Conservation (phyloP, 805 yeast genomes). For the Blastobotrys peoriensis region DNA sequence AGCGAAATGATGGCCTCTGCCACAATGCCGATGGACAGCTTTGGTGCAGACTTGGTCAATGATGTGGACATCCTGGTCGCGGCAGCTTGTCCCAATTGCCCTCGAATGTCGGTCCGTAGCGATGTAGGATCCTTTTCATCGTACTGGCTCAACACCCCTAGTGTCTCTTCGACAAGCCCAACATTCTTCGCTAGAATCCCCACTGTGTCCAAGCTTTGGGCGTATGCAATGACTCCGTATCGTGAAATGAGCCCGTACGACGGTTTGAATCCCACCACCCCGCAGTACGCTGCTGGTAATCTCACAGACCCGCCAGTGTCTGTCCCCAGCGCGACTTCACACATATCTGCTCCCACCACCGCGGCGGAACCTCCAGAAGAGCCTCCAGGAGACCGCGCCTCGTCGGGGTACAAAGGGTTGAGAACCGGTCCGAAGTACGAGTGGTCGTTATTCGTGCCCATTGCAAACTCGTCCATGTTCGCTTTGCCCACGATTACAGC, state of each 20-base stretch:
- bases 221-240: slow-evolving; percentile 88
- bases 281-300: slow-evolving; percentile 84
- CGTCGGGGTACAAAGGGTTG: slow-evolving; percentile 39
- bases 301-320: slow-evolving; percentile 98
- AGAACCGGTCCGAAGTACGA: slow-evolving; percentile 29
- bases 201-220: slow-evolving; percentile 91
- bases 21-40: slow-evolving; percentile 64
- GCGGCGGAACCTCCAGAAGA: slow-evolving; percentile 97
- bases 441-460: slow-evolving; percentile 57
- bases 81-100: background rate
- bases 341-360: slow-evolving; percentile 67
- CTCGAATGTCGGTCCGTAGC: slow-evolving; percentile 16
- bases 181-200: slow-evolving; percentile 65
- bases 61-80: slow-evolving; percentile 6
- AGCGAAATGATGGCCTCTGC: slow-evolving; percentile 58
- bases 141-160: slow-evolving; percentile 45
- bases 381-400: slow-evolving; percentile 64
- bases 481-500: slow-evolving; percentile 63
- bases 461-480: slow-evolving; percentile 95
- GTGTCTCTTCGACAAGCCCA: slow-evolving; percentile 42
- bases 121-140: slow-evolving; percentile 81
- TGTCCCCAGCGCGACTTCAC: slow-evolving; percentile 79
- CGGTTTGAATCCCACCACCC: slow-evolving; percentile 85
- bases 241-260: slow-evolving; percentile 87
- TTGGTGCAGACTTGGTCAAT: slow-evolving; percentile 12